These are phyloP conservation scores for Acanthochlamys bracteata DNA, from an alignment of 106 monocot species.

Conservation along the genomic window DNA sequence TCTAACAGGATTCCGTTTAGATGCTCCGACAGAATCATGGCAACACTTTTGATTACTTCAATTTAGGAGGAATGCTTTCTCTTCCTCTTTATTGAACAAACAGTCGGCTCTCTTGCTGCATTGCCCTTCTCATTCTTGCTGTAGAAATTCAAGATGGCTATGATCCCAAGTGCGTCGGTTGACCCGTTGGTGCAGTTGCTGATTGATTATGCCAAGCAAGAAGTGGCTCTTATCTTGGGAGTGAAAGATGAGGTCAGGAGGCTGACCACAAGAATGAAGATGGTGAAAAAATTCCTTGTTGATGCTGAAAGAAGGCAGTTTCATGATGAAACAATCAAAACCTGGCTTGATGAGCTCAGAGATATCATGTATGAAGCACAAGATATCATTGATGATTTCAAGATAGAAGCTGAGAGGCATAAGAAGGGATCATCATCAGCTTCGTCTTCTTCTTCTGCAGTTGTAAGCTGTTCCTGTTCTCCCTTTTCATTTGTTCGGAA, in stretches of 20 bases:
- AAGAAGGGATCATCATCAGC: neutral
- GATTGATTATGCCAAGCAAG: neutral
- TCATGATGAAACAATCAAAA: neutral
- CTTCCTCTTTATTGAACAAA: too few species aligned
- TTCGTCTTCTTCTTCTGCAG: neutral
- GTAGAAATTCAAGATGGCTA: neutral
- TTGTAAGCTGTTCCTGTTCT: neutral
- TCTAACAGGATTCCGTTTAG: too few species aligned
- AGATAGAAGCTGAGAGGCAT: slow-evolving; percentile 2
- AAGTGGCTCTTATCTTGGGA: slow-evolving; percentile 1
- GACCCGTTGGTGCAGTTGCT: neutral
- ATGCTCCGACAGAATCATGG: too few species aligned
- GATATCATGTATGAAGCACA: slow-evolving; percentile 23
- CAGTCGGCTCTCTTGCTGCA: too few species aligned
- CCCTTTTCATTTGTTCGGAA: neutral
- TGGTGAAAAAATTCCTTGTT: neutral
- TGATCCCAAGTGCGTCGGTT: neutral
- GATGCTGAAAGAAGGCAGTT: slow-evolving; percentile 5
- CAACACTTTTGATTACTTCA: too few species aligned
- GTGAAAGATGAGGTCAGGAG: slow-evolving; percentile 1
- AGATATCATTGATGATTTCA: slow-evolving; percentile 21
- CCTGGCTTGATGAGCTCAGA: slow-evolving; percentile 17
- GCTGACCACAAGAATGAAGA: neutral
- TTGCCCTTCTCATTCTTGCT: too few species aligned
- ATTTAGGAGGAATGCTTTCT: too few species aligned